A percentile compares a stretch with the other conserved stretches of the same genome.
phyloP scores from a whole-genome alignment of 2,329 filamentous ascomycete species.

The Cryphonectria naterciae region DNA sequence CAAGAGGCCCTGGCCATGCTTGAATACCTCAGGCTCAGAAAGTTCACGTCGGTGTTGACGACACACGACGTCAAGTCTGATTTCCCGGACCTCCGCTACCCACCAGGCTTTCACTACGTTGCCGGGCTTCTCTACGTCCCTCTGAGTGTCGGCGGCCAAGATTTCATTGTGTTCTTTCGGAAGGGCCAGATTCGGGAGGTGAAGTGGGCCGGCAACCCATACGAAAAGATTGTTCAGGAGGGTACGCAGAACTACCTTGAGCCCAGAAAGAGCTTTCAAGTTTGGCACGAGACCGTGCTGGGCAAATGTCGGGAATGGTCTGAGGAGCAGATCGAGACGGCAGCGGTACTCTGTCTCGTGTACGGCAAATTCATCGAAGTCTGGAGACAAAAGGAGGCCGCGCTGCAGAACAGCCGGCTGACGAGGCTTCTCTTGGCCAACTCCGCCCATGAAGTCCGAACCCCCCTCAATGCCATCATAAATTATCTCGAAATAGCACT shows the following conservation, averaged over 20 bases:
- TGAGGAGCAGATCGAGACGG: slow-evolving; percentile 86
- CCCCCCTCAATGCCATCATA: slow-evolving; percentile 89
- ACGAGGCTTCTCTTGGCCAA: slow-evolving; percentile 81
- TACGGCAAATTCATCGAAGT: slow-evolving; percentile 92
- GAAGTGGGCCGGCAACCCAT: slow-evolving; percentile 86
- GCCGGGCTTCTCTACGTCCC: slow-evolving; percentile 83
- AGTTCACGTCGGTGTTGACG: slow-evolving; percentile 73
- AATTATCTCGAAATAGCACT: slow-evolving; percentile 92
- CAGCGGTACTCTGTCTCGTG: slow-evolving; percentile 83
- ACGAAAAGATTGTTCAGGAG: slow-evolving; percentile 75
- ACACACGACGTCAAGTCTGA: slow-evolving; percentile 77
- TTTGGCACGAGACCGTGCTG: slow-evolving; percentile 79
- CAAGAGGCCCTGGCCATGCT: slow-evolving; percentile 84
- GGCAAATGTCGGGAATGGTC: slow-evolving; percentile 87
- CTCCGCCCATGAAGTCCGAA: slow-evolving; percentile 89
- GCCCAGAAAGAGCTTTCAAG: slow-evolving; percentile 77
- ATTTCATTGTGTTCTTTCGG: slow-evolving; percentile 94
- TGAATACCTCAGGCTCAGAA: slow-evolving; percentile 80
- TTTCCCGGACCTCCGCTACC: slow-evolving; percentile 80
- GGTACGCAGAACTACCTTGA: slow-evolving; percentile 77
- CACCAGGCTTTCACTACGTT: slow-evolving; percentile 77
- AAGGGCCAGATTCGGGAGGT: slow-evolving; percentile 74
- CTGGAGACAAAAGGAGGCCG: slow-evolving; percentile 88
- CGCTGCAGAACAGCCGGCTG: slow-evolving; percentile 79
- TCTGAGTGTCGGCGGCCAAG: slow-evolving; percentile 71